Conservation (phyloP, 805 yeast genomes). For the Pichia cabralensis region DNA sequence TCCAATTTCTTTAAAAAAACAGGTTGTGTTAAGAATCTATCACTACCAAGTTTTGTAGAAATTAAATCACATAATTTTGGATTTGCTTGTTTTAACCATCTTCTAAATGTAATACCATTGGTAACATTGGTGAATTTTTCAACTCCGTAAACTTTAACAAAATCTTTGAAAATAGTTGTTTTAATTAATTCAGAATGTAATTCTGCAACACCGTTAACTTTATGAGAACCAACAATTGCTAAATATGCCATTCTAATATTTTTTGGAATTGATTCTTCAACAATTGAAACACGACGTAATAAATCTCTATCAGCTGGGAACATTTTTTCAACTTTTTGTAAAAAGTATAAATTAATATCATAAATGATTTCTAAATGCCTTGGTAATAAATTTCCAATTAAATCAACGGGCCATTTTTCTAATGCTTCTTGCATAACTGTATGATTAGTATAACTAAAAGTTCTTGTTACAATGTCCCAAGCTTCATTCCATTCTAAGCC, state of each 20-base stretch:
- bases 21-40: constrained; percentile 60
- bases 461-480: constrained; percentile 70
- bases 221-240: constrained; percentile 88
- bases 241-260: constrained; percentile 86
- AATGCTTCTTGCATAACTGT: constrained; percentile 92
- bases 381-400: constrained; percentile 71
- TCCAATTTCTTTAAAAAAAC: constrained; percentile 58
- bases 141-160: constrained; percentile 70
- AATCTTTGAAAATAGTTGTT: constrained; percentile 84
- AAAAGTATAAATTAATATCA: constrained; percentile 71
- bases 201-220: constrained; percentile 94
- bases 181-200: constrained; percentile 84
- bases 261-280: constrained; percentile 75
- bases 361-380: constrained; percentile 87
- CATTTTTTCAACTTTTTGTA: constrained; percentile 60
- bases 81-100: constrained; percentile 93
- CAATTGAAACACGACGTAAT: constrained; percentile 63
- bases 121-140: constrained; percentile 88
- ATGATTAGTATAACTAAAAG: constrained; percentile 90
- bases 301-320: constrained; percentile 70
- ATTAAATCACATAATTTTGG: constrained; percentile 72
- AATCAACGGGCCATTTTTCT: constrained; percentile 89
- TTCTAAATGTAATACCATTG: constrained; percentile 91
- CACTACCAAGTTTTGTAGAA: constrained; percentile 58
- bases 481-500: constrained; percentile 74